Evolutionary conservation across 768 basidiomycete species (phyloP).

Genomic region (Suillus luteus): DNA sequence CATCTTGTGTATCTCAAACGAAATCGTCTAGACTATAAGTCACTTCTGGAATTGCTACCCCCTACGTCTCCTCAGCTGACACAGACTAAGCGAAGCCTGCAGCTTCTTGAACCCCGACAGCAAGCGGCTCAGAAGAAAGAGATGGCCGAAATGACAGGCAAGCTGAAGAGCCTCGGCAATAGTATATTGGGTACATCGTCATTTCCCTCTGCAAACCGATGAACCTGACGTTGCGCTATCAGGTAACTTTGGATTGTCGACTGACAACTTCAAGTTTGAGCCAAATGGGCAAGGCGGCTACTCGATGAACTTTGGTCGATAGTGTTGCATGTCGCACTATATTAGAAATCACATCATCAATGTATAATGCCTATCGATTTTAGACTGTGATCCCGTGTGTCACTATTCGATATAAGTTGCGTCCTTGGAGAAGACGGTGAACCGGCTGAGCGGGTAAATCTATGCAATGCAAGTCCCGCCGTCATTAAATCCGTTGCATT

Average conservation of each 20-base stretch:
- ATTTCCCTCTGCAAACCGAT: not conserved
- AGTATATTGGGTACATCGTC: conserved; percentile 70
- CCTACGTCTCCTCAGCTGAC: conserved; percentile 50
- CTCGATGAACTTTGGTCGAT: conserved; percentile 81
- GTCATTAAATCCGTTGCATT: conserved; percentile 2
- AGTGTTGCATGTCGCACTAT: conserved; percentile 19
- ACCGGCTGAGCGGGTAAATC: conserved; percentile 34
- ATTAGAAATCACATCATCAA: not conserved
- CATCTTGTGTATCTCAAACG: not conserved
- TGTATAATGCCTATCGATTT: not conserved
- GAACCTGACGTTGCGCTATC: conserved; percentile 7
- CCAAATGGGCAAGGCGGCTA: conserved; percentile 96
- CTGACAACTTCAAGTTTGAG: conserved; percentile 96
- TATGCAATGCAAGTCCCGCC: conserved; percentile 16
- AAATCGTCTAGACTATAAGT: conserved; percentile 65
- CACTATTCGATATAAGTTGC: conserved; percentile 25
- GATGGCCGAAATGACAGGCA: conserved; percentile 88
- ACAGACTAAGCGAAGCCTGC: conserved; percentile 52
- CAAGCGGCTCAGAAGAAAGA: conserved; percentile 82
- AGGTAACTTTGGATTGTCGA: conserved; percentile 94
- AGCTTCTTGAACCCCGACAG: conserved; percentile 62
- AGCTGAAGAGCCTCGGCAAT: conserved; percentile 92
- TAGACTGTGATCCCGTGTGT: not conserved
- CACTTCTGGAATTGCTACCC: conserved; percentile 66
- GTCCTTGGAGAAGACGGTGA: conserved; percentile 26